These are phyloP conservation scores for Inonotus obliquus DNA, from an alignment of 1,284 basidiomycete species.

Conservation along the genomic window DNA sequence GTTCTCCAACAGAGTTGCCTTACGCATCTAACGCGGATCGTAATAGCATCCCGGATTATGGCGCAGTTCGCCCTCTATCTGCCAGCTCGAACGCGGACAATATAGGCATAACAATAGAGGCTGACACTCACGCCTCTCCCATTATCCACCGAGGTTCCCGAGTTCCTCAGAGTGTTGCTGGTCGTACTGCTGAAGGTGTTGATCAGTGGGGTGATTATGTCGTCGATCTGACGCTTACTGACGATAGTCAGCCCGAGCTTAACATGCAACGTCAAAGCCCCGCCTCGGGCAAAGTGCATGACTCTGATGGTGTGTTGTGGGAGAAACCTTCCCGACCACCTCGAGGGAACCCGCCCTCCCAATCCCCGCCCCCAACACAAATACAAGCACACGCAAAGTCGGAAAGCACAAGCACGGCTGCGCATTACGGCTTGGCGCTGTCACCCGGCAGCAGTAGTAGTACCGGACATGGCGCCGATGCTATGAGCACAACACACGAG, in stretches of 20 bases:
- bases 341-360: background rate
- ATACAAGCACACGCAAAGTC: background rate
- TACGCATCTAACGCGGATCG: background rate
- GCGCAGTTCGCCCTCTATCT: background rate
- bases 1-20: conserved; percentile 6
- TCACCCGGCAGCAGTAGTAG: background rate
- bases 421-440: background rate
- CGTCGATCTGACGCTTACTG: conserved; percentile 5
- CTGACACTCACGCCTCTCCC: background rate
- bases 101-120: background rate
- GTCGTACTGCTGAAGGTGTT: background rate
- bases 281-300: conserved; percentile 7
- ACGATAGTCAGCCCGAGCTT: conserved; percentile 8
- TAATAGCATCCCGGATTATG: conserved; percentile 5
- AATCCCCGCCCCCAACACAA: background rate
- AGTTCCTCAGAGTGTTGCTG: background rate
- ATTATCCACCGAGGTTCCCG: no score
- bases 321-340: conserved; percentile 11
- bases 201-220: conserved; percentile 9
- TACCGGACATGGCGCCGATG: background rate
- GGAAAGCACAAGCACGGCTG: conserved; percentile 11
- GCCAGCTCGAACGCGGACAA: background rate
- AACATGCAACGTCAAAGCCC: conserved; percentile 3
- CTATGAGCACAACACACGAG: conserved; percentile 14
- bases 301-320: conserved; percentile 1